Base-by-base conservation (phyloP, 129 eudicot species). In the Chrysanthemum seticuspe region DNA sequence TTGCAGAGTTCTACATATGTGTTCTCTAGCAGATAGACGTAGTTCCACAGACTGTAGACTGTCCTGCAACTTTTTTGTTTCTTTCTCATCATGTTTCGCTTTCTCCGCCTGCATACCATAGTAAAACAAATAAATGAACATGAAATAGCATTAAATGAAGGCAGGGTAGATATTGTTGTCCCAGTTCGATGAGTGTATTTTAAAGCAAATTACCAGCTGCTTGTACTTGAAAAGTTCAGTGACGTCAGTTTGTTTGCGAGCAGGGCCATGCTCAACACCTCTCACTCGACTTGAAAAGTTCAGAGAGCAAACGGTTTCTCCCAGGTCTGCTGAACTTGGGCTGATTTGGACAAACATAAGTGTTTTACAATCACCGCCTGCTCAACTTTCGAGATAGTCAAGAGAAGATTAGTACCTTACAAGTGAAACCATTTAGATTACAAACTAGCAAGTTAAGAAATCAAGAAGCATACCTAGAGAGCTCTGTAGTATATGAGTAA, bases 401-500 rank as follows among this genome's bases (percentile, higher is more conserved):
- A 23, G 25, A 23, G 25, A 23, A 23, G 25, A 23, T 23, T 23
- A 23, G 25, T 23, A 23, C 25, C 53, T 62, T 6, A 71, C 10
- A 56, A 5, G 48, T 23, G 34, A 29, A 27, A 52, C 44, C 47
- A 31, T 47, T 21, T 23, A 36, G 66, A 62, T 77, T 54, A 51
- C 1, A 47, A 70, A 36, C 50, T 60, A 36, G 15, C 19, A 52
- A 63, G 3, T 5, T 31, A 45, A 31, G 45, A 13, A 67, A 12
- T 50, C 36, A 76, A 72, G 60, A 57, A 68, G 45, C 87, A 76
- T 67, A 93, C 98, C 98, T 79, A 94, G 80, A 40, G 98, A 94
- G 78, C 96, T 94, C 82, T 94, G 98, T 83, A 94, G 87, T 75
- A 94, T 81, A 78, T 94, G 97, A 31, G 98, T 94, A 51, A 94